Evolutionary conservation across 345 rosid species (phyloP).

Genomic region (Gossypium arboreum): DNA sequence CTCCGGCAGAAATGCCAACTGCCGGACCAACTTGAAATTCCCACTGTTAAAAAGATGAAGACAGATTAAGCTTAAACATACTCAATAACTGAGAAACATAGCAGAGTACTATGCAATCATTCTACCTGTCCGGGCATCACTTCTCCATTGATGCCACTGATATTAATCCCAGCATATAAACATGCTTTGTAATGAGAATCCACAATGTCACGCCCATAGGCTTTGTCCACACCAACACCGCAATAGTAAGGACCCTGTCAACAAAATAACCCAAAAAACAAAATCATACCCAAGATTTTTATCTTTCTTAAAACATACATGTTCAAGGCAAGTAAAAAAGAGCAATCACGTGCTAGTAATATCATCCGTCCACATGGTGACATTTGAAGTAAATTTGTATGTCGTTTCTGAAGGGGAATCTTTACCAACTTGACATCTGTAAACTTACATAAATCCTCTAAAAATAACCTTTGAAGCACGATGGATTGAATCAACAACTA

Average conservation of each 20-base stretch:
- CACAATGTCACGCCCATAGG: constrained; percentile 79
- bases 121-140: constrained; percentile 96
- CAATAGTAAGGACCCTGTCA: constrained; percentile 92
- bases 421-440: too few relatives aligned
- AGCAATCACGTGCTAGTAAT: too few relatives aligned
- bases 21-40: constrained; percentile 94
- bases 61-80: constrained; percentile 1
- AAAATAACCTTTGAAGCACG: too few relatives aligned
- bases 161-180: constrained; percentile 77
- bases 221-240: constrained; percentile 72
- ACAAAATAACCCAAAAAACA: background rate
- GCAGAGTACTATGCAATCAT: background rate
- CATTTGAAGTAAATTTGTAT: too few relatives aligned
- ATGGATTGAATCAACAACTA: too few relatives aligned
- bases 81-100: background rate
- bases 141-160: constrained; percentile 89
- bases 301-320: too few relatives aligned
- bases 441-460: too few relatives aligned
- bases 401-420: too few relatives aligned
- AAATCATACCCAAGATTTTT: background rate
- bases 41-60: constrained; percentile 46
- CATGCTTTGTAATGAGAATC: constrained; percentile 96
- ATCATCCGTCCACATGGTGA: too few relatives aligned
- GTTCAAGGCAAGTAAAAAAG: too few relatives aligned
- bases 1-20: constrained; percentile 80